Base-by-base conservation (phyloP, 139 green algal species). In the Monoraphidium neglectum region DNA sequence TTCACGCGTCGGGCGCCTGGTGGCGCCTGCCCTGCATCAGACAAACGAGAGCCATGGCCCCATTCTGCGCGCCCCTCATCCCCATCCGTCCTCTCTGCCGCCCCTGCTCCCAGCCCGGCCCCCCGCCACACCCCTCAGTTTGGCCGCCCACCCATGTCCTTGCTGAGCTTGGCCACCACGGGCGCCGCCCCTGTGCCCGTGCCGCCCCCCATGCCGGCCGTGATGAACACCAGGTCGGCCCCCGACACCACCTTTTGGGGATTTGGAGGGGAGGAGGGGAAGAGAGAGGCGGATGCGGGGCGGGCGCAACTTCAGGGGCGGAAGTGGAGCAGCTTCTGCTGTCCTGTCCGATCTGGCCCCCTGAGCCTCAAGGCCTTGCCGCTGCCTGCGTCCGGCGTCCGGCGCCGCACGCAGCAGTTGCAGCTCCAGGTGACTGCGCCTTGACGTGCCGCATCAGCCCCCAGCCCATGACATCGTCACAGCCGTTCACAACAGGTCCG, bases 181-280 rank as follows among this genome's bases (percentile, higher is more conserved):
- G 95, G 94, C 0, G 95, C 95, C 26, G 95, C 93, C 12, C 95
- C 95, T 32, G 87, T 96, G 57, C 95, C 95, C 23, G 95, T 98
- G 53, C 94, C 94, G 26, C 94, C 94, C 33, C 94, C 94, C 94
- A 98, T 98, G 46, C 94, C 94, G 3, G 94, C 91, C 15, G 94
- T 97, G 70, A 98, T 94, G 79, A 98, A 98, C 8, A 92, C 86
- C 24, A 92, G 80, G 78, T 92, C 88, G n/a, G 88, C 86, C n/a
- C 86, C 88, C 73, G 86, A 60, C 15, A 77, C 23, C 51, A 87
- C 79, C 54, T 88, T 78, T 28, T 72, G 43, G 36, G 98, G 74
- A 68, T 68, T 23, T 36, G 37, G 40, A 57, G 38, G 8, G n/a
- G n/a, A 53, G 33, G 23, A 53, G 13, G 21, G 28, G 28, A 23